Evolutionary conservation across 163 green algal species (phyloP).

Genomic region (Volvox carteri): DNA sequence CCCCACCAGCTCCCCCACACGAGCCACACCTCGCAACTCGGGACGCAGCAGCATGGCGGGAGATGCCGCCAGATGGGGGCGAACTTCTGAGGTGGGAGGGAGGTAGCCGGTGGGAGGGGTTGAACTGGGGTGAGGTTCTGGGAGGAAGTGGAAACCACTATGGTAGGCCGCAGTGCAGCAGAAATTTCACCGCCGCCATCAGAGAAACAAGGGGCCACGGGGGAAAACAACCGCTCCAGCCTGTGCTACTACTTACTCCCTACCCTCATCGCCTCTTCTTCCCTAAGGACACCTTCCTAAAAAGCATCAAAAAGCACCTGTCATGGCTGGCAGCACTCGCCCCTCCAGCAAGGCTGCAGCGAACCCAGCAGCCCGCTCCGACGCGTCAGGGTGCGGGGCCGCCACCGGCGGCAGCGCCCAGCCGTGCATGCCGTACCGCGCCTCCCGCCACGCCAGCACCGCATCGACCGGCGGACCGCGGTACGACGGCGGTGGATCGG

Average conservation of each 20-base stretch:
- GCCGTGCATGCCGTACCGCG: slow-evolving; percentile 80
- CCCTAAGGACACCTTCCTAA: not conserved
- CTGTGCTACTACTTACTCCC: no score
- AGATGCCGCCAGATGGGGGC: slow-evolving; percentile 56
- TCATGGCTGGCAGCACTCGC: slow-evolving; percentile 72
- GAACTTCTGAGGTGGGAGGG: slow-evolving; percentile 55
- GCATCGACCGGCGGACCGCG: slow-evolving; percentile 60
- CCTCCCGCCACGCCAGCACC: slow-evolving; percentile 76
- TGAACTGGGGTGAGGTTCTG: no score
- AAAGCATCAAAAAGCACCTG: slow-evolving; percentile 53
- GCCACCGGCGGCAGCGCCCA: slow-evolving; percentile 86
- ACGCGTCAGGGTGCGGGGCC: slow-evolving; percentile 61
- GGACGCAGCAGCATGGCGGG: slow-evolving; percentile 57
- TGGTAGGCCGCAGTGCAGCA: no score
- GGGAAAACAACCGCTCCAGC: no score
- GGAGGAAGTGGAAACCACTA: no score
- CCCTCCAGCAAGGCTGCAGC: slow-evolving; percentile 87
- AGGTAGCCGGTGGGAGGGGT: no score
- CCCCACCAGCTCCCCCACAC: slow-evolving; percentile 80
- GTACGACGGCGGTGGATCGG: slow-evolving; percentile 79
- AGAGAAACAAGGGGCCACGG: no score
- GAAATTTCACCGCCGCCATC: no score
- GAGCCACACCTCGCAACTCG: slow-evolving; percentile 70
- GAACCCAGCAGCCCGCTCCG: slow-evolving; percentile 75
- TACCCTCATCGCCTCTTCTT: no score